Percentiles rank a stretch among this genome's conserved stretches.
Evolutionary conservation across 441 rosid species (phyloP).

Genomic region (Populus tomentosa): DNA sequence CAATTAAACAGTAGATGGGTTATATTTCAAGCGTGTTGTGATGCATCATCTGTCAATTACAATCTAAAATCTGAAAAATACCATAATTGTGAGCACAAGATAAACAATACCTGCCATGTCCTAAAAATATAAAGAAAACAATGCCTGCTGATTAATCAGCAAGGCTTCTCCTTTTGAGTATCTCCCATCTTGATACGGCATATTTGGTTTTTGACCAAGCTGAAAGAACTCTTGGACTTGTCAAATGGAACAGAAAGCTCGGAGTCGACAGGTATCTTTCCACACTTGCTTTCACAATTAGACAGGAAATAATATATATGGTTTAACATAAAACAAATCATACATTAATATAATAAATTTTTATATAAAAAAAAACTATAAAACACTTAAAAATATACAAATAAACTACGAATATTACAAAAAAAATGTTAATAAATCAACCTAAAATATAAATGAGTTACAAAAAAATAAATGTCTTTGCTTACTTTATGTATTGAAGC

Average conservation of each 20-base stretch:
- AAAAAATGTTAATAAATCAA: no score
- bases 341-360: neutral
- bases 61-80: neutral
- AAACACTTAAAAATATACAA: neutral
- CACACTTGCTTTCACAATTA: conserved; percentile 66
- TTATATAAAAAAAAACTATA: no score
- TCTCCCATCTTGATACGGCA: conserved; percentile 78
- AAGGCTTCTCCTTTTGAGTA: conserved; percentile 64
- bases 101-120: conserved; percentile 69
- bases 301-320: conserved; percentile 56
- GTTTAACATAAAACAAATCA: conserved; percentile 23
- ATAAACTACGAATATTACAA: no score
- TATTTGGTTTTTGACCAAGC: conserved; percentile 63
- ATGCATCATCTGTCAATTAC: neutral
- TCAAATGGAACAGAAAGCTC: conserved; percentile 44
- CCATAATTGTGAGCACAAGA: conserved; percentile 16
- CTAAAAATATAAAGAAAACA: conserved; percentile 71
- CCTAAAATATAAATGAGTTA: no score
- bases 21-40: neutral
- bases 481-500: neutral
- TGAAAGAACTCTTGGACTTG: conserved; percentile 44
- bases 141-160: conserved; percentile 68
- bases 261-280: conserved; percentile 49
- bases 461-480: no score
- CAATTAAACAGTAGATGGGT: neutral